A percentile compares a stretch with the other conserved stretches of the same genome.
These are phyloP conservation scores for Tricholomella constricta DNA, from an alignment of 768 basidiomycete species.

Conservation along the genomic window DNA sequence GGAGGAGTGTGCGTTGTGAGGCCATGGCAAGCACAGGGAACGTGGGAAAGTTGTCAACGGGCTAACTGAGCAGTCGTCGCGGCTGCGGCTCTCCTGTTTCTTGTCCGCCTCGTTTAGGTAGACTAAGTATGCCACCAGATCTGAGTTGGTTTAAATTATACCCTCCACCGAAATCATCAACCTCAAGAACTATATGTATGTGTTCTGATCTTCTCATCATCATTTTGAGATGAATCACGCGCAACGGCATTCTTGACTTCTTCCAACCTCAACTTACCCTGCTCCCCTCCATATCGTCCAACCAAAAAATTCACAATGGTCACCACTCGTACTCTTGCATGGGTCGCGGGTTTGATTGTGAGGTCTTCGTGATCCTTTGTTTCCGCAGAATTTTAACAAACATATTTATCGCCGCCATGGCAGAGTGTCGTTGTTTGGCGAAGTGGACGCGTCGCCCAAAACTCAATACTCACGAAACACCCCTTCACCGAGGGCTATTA, in stretches of 20 bases:
- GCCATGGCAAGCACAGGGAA: too few species aligned
- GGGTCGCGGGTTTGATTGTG: slow-evolving; percentile 17
- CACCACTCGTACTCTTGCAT: slow-evolving; percentile 19
- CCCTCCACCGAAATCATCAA: too few species aligned
- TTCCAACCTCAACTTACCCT: neutral
- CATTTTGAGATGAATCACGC: neutral
- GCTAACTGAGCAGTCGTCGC: too few species aligned
- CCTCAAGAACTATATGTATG: too few species aligned
- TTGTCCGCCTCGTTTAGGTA: too few species aligned
- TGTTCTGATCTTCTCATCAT: neutral
- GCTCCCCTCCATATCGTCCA: neutral
- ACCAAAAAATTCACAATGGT: slow-evolving; percentile 15
- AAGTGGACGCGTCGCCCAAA: slow-evolving; percentile 40
- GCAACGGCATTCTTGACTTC: neutral
- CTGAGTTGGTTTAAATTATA: too few species aligned
- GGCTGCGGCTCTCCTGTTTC: too few species aligned
- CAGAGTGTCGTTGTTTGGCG: slow-evolving; percentile 50
- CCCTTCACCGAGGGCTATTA: slow-evolving; percentile 53
- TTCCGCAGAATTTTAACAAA: neutral
- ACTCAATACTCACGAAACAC: slow-evolving; percentile 44
- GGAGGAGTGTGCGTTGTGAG: too few species aligned
- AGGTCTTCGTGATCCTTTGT: neutral
- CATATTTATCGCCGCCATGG: too few species aligned
- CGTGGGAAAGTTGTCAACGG: too few species aligned
- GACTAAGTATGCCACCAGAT: too few species aligned